phyloP scores from a whole-genome alignment of 2,329 filamentous ascomycete genomes.

The Corynespora cassiicola region DNA sequence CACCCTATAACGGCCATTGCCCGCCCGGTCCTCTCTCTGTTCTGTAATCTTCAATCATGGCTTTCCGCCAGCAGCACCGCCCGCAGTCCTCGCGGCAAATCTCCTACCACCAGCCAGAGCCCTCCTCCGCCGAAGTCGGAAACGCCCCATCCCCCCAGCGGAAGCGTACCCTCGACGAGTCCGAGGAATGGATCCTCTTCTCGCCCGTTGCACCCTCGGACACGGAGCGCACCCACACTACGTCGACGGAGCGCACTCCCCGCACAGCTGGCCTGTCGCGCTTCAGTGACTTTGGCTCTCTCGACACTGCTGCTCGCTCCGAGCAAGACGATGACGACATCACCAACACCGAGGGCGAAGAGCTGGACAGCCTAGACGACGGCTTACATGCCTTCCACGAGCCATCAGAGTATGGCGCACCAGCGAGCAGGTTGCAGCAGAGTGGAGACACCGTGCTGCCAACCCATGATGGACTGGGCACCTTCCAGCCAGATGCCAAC shows the following conservation, averaged over 20 bases:
- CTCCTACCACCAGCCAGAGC: slow-evolving; percentile 39
- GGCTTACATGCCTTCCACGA: slow-evolving; percentile 88
- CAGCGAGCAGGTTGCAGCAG: slow-evolving; percentile 57
- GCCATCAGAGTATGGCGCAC: slow-evolving; percentile 50
- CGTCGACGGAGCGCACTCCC: slow-evolving; percentile 68
- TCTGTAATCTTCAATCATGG: slow-evolving; percentile 33
- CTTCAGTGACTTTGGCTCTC: slow-evolving; percentile 80
- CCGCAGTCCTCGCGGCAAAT: slow-evolving; percentile 41
- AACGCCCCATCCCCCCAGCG: slow-evolving; percentile 43
- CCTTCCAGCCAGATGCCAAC: slow-evolving; percentile 72
- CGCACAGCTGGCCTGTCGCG: slow-evolving; percentile 74
- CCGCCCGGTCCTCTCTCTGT: slow-evolving; percentile 15
- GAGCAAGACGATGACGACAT: slow-evolving; percentile 46
- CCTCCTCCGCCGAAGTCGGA: slow-evolving; percentile 27
- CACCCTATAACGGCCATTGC: too few species aligned
- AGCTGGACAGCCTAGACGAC: slow-evolving; percentile 92
- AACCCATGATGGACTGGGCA: slow-evolving; percentile 88
- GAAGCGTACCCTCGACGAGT: slow-evolving; percentile 66
- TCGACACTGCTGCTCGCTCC: slow-evolving; percentile 72
- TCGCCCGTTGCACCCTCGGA: slow-evolving; percentile 67
- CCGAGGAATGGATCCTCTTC: slow-evolving; percentile 97
- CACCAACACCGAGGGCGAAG: slow-evolving; percentile 66
- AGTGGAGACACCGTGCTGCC: slow-evolving; percentile 78
- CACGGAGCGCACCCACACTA: slow-evolving; percentile 73
- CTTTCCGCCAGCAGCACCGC: slow-evolving; percentile 47